Conservation (phyloP, 176 grass and related monocot genomes). For the Alopecurus myosuroides region DNA sequence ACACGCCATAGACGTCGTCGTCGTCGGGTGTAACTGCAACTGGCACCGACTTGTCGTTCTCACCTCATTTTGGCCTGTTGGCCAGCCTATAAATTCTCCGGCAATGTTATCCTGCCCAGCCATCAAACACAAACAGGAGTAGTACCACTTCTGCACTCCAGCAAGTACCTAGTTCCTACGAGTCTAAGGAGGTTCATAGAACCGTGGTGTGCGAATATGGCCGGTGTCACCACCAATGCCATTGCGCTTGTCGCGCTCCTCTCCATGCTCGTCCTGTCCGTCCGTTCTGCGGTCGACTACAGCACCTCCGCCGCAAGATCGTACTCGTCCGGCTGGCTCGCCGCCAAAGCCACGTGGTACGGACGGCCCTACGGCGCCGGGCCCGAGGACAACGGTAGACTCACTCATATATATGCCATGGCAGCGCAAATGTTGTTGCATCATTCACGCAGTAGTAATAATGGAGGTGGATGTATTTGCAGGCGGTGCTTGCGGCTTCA, state of each 20-base stretch:
- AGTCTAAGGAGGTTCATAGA: background rate
- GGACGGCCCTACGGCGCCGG: constrained; percentile 51
- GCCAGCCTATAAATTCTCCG: constrained; percentile 32
- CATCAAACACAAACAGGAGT: background rate
- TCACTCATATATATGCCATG: background rate
- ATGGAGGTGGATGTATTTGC: background rate
- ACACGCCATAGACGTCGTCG: background rate
- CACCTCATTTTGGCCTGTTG: background rate
- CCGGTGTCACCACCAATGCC: background rate
- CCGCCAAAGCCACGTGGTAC: constrained; percentile 58
- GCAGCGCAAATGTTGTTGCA: background rate
- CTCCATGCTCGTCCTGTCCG: background rate
- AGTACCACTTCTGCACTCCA: background rate
- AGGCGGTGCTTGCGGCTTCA: constrained; percentile 59
- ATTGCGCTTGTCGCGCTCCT: background rate
- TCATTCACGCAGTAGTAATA: background rate
- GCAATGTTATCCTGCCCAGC: background rate
- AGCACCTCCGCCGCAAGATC: background rate
- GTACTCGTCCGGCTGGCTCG: constrained; percentile 23
- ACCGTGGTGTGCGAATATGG: background rate
- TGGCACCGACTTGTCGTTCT: background rate
- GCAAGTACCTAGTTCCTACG: background rate
- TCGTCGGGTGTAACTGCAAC: background rate
- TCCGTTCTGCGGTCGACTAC: background rate
- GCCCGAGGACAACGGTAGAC: constrained; percentile 37